Conservation (phyloP, 176 grass and related monocot species). For the Otatea glauca region DNA sequence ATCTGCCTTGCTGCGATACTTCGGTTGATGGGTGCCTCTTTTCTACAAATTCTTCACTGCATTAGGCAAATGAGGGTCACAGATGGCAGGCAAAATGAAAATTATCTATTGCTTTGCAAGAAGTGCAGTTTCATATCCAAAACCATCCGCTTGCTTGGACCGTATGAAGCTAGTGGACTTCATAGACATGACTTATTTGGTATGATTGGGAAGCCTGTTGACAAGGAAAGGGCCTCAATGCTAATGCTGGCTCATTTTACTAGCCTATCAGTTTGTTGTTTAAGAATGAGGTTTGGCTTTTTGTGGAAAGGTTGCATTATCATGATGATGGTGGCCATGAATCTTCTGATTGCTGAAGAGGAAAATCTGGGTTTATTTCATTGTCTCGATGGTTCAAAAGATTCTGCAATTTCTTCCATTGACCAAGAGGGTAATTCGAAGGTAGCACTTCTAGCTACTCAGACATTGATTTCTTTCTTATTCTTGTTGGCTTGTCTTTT, state of each 20-base stretch:
- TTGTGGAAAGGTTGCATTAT: conserved; percentile 64
- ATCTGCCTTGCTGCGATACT: conserved; percentile 53
- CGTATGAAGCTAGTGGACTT: conserved; percentile 37
- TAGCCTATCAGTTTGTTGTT: conserved; percentile 49
- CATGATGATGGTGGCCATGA: conserved; percentile 64
- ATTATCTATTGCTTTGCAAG: background rate
- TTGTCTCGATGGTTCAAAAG: conserved; percentile 33
- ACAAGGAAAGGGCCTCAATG: conserved; percentile 13
- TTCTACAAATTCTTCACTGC: conserved; percentile 37
- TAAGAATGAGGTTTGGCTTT: conserved; percentile 54
- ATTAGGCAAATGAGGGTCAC: background rate
- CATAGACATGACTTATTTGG: conserved; percentile 39
- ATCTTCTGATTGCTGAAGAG: conserved; percentile 59
- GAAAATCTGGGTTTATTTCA: conserved; percentile 25
- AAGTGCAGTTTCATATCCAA: conserved; percentile 9
- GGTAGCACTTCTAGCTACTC: conserved; percentile 18
- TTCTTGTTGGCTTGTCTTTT: background rate
- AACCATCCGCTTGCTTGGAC: conserved; percentile 34
- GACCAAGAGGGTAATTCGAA: background rate
- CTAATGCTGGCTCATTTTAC: conserved; percentile 66
- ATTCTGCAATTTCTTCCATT: background rate
- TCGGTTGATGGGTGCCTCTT: conserved; percentile 43
- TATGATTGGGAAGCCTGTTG: conserved; percentile 21
- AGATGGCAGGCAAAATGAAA: background rate
- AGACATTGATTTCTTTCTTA: conserved; percentile 5